Percentiles rank a stretch among this genome's conserved stretches.
These are phyloP conservation scores for Phytophthora multivora DNA, from an alignment of 352 stramenopile species.

Conservation along the genomic window DNA sequence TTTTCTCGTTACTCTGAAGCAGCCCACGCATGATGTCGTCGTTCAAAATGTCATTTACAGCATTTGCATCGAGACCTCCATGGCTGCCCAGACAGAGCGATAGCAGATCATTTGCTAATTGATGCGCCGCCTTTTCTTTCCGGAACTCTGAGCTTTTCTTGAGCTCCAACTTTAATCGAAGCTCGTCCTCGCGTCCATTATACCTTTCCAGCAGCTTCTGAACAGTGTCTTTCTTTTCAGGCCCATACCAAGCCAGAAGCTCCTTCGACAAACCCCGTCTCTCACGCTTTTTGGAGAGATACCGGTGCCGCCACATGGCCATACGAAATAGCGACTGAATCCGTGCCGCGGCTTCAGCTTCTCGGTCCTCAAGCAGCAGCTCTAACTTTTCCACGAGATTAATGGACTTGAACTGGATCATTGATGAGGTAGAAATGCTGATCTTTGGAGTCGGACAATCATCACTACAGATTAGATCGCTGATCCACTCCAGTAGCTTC, in stretches of 20 bases:
- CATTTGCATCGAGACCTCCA: slow-evolving; percentile 39
- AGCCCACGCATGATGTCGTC: slow-evolving; percentile 47
- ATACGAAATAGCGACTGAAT: slow-evolving; percentile 53
- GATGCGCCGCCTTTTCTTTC: slow-evolving; percentile 25
- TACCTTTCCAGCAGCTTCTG: slow-evolving; percentile 50
- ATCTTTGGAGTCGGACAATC: slow-evolving; percentile 4
- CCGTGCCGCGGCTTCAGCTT: slow-evolving; percentile 35
- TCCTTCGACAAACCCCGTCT: slow-evolving; percentile 40
- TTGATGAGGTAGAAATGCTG: slow-evolving; percentile 16
- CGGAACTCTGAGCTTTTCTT: slow-evolving; percentile 34
- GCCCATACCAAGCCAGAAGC: slow-evolving; percentile 47
- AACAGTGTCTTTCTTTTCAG: slow-evolving; percentile 35
- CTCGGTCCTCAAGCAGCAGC: slow-evolving; percentile 36
- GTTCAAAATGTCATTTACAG: slow-evolving; percentile 57
- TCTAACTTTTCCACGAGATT: slow-evolving; percentile 47
- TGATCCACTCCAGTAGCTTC: slow-evolving; percentile 19
- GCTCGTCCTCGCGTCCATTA: slow-evolving; percentile 42
- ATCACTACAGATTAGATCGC: slow-evolving; percentile 16
- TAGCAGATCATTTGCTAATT: slow-evolving; percentile 51
- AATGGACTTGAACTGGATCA: slow-evolving; percentile 35
- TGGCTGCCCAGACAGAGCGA: slow-evolving; percentile 38
- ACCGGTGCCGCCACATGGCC: slow-evolving; percentile 31
- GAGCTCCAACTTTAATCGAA: slow-evolving; percentile 39
- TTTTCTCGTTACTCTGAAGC: slow-evolving; percentile 45
- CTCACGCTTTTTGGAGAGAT: slow-evolving; percentile 37